Percentiles rank a stretch among this genome's conserved stretches.
These are phyloP conservation scores for Luvunga scandens DNA, from an alignment of 345 rosid species.

Conservation along the genomic window DNA sequence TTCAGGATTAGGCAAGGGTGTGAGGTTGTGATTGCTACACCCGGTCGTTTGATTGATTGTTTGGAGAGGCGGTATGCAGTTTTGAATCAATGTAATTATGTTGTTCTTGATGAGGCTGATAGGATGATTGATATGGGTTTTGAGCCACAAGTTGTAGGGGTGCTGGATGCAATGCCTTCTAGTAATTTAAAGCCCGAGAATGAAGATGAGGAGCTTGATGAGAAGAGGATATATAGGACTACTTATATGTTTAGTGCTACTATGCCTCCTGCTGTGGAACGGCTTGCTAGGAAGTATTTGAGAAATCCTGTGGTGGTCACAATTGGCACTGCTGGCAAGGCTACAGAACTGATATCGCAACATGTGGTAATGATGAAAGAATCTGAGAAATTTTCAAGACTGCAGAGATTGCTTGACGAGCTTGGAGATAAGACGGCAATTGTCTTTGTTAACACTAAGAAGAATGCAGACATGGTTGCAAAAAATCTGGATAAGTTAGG, in stretches of 20 bases:
- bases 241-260: constrained; percentile 99
- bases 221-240: constrained; percentile 83
- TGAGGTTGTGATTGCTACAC: constrained; percentile 94
- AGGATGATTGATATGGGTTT: constrained; percentile 98
- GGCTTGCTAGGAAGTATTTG: constrained; percentile 90
- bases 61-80: constrained; percentile 91
- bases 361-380: constrained; percentile 89
- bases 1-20: constrained; percentile 90
- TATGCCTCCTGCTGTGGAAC: constrained; percentile 93
- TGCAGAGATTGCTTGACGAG: constrained; percentile 82
- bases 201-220: constrained; percentile 96
- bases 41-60: constrained; percentile 86
- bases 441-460: constrained; percentile 91
- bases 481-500: constrained; percentile 86
- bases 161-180: constrained; percentile 92
- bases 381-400: constrained; percentile 62
- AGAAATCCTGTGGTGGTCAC: constrained; percentile 96
- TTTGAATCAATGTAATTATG: constrained; percentile 87
- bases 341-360: constrained; percentile 86
- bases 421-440: constrained; percentile 85
- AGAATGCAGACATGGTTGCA: constrained; percentile 72
- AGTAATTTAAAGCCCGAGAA: constrained; percentile 92
- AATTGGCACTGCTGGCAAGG: constrained; percentile 93
- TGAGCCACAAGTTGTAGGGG: constrained; percentile 89
- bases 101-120: constrained; percentile 98